A percentile compares a stretch with the other conserved stretches of the same genome.
These are phyloP conservation scores for Hypseocharis bilobata DNA, from an alignment of 441 rosid species.

Conservation along the genomic window DNA sequence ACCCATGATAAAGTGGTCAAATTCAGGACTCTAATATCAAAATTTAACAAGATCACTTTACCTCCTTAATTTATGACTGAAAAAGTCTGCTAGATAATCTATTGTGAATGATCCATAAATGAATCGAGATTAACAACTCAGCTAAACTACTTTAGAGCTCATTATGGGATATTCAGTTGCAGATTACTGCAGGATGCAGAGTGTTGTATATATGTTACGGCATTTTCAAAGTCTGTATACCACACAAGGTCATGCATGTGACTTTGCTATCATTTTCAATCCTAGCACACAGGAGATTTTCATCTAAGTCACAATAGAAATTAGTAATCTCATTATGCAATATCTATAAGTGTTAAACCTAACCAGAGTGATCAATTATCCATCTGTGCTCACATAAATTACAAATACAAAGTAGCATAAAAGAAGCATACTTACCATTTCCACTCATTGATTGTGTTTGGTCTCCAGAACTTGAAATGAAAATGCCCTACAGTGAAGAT, in stretches of 20 bases:
- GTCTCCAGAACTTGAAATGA: conserved; percentile 75
- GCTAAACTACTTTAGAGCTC: not conserved
- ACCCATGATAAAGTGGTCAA: not conserved
- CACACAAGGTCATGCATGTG: not conserved
- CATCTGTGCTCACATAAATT: not conserved
- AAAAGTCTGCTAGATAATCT: not conserved
- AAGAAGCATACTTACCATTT: conserved; percentile 41
- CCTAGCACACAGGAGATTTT: not conserved
- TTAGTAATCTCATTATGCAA: not conserved
- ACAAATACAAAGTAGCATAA: not conserved
- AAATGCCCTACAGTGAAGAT: conserved; percentile 49
- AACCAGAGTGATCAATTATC: not conserved
- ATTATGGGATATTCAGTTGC: not conserved
- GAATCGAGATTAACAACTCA: not conserved
- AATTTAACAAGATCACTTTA: not conserved
- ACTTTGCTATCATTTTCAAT: not conserved
- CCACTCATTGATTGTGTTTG: conserved; percentile 75
- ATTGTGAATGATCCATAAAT: not conserved
- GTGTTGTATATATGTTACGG: not conserved
- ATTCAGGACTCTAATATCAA: not conserved
- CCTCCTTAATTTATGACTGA: not conserved
- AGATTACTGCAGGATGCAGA: not conserved
- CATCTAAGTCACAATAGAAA: not conserved
- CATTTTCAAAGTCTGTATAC: not conserved
- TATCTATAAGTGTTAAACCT: not conserved